Evolutionary conservation across 1,139 yeast species (phyloP), one percentile per base, ranked within the genome.

Genomic region (Hyphopichia pseudoburtonii): DNA sequence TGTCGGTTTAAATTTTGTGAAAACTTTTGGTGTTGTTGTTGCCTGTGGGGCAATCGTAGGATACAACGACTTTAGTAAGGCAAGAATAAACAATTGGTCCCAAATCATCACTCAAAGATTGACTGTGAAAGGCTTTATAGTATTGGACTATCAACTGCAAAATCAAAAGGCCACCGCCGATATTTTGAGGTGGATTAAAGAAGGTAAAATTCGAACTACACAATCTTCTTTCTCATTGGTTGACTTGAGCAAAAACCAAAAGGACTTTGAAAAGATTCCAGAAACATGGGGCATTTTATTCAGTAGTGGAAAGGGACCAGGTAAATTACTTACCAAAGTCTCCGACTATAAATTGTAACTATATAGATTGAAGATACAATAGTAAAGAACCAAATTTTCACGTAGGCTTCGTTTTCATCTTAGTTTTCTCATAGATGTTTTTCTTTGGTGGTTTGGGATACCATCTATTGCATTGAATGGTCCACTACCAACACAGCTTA

Each of bases 241-340:
- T 21, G 71, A 71, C 38, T 67, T 65, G 22, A 46, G 53, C 6
- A 64, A 60, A 19, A 64, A 54, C 2, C 45, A 57, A 7, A 42
- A 32, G 4, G 48, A 47, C 5, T 72, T 73, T 42, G 34, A 45
- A 14, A 54, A 65, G 25, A 59, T 75, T 36, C 80, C 80, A 17
- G 54, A 56, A 26, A 51, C 64, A 8, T 76, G 80, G 80, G 58
- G 65, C 17, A 58, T 66, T 22, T 47, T 76, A 27, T 74, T 73
- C 53, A 39, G 46, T 12, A 44, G 45, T n/a, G 44, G 50, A 29
- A 60, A 62, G 51, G 54, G 54, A 11, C 52, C 51, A 5, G 70
- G 70, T 30, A 64, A 62, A 48, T 47, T 62, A 35, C 35, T 62
- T 32, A 57, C 66, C 29, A 49, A 51, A 36, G 37, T 55, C 33